These are phyloP conservation scores for Phytophthora cryptogea DNA, from an alignment of 352 stramenopile genomes.

Conservation along the genomic window DNA sequence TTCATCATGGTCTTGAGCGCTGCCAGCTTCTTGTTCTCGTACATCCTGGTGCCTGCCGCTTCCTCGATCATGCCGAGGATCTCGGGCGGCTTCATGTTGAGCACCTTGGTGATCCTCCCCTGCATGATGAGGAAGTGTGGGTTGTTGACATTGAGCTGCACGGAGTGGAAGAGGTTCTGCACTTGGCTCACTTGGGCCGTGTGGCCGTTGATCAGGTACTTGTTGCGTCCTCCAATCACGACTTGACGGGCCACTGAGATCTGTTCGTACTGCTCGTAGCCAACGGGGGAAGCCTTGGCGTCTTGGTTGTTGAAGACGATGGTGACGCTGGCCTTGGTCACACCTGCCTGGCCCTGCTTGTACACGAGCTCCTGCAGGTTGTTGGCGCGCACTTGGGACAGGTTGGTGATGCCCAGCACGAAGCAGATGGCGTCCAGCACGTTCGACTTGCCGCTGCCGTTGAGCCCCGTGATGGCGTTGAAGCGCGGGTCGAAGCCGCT, in stretches of 20 bases:
- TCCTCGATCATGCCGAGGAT: slow-evolving; percentile 99
- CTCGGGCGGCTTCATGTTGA: slow-evolving; percentile 99
- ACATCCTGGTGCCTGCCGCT: slow-evolving; percentile 99
- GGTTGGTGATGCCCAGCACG: slow-evolving; percentile 99
- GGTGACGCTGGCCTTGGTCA: slow-evolving; percentile 99
- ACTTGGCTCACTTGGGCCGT: slow-evolving; percentile 97
- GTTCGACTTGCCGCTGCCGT: slow-evolving; percentile 99
- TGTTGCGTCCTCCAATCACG: slow-evolving; percentile 98
- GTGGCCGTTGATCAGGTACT: slow-evolving; percentile 99
- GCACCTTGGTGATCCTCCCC: slow-evolving; percentile 97
- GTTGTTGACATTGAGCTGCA: slow-evolving; percentile 99
- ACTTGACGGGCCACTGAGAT: slow-evolving; percentile 99
- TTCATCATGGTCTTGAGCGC: slow-evolving; percentile 99
- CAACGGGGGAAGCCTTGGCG: slow-evolving; percentile 89
- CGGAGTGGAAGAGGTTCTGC: slow-evolving; percentile 99
- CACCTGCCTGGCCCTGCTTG: slow-evolving; percentile 99
- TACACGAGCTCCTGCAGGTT: slow-evolving; percentile 99
- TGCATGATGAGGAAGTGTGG: slow-evolving; percentile 99
- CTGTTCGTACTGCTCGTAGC: slow-evolving; percentile 98
- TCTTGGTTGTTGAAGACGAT: slow-evolving; percentile 99
- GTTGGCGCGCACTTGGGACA: slow-evolving; percentile 97
- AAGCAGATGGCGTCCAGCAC: slow-evolving; percentile 99
- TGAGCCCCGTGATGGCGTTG: slow-evolving; percentile 99
- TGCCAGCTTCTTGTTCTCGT: slow-evolving; percentile 99
- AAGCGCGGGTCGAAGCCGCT: slow-evolving; percentile 99